Conservation (phyloP, 2,329 filamentous ascomycete genomes). For the Cladophialophora chaetospira region DNA sequence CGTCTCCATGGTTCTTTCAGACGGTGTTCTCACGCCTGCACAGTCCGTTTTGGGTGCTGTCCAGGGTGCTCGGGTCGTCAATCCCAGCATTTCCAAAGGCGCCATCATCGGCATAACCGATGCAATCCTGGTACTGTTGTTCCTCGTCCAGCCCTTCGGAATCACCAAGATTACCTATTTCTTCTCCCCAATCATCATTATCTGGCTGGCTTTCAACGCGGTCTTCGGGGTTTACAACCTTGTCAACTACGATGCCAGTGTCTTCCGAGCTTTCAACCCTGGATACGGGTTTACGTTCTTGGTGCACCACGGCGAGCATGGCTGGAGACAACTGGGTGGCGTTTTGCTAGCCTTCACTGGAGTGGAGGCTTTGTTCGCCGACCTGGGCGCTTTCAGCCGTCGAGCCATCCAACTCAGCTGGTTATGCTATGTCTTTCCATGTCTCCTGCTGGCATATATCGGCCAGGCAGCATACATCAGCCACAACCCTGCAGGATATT, state of each 20-base stretch:
- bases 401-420: conserved; percentile 72
- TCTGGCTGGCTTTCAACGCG: conserved; percentile 58
- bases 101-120: conserved; percentile 55
- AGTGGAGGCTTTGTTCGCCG: conserved; percentile 77
- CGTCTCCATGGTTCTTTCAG: conserved; percentile 58
- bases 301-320: conserved; percentile 51
- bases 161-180: conserved; percentile 50
- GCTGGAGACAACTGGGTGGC: conserved; percentile 59
- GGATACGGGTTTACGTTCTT: conserved; percentile 54
- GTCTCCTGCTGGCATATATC: conserved; percentile 61
- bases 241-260: conserved; percentile 48
- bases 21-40: conserved; percentile 59
- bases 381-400: conserved; percentile 72
- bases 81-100: conserved; percentile 47
- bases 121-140: conserved; percentile 56
- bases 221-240: conserved; percentile 58
- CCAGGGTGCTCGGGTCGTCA: conserved; percentile 55
- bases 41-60: conserved; percentile 61
- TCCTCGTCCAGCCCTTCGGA: conserved; percentile 58
- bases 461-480: conserved; percentile 76
- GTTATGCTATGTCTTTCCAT: conserved; percentile 69
- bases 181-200: conserved; percentile 58
- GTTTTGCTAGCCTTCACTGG: conserved; percentile 74
- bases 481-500: conserved; percentile 59
- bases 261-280: conserved; percentile 56